These are phyloP conservation scores for Cetradonia linearis DNA, from an alignment of 495 filamentous ascomycete species.

Conservation along the genomic window DNA sequence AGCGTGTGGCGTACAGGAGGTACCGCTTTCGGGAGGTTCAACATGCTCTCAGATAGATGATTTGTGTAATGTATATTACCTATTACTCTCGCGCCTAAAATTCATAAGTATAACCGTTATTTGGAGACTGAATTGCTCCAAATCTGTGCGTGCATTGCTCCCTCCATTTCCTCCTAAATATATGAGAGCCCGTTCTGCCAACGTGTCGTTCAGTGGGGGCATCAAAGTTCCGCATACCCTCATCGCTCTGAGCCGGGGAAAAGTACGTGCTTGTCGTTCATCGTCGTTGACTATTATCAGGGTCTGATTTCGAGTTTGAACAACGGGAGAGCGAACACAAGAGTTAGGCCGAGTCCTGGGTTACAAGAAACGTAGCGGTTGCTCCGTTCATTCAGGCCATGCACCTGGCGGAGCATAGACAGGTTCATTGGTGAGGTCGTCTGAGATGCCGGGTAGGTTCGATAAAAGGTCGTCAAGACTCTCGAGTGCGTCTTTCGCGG, in stretches of 20 bases:
- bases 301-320: too few species aligned
- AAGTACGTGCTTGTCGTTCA: neutral
- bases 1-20: conserved; percentile 4
- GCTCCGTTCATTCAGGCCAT: neutral
- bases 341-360: too few species aligned
- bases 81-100: neutral
- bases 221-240: neutral
- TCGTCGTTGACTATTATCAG: too few species aligned
- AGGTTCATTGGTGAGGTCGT: neutral
- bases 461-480: neutral
- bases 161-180: neutral
- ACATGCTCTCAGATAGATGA: neutral
- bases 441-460: neutral
- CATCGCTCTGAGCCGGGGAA: neutral
- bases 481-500: neutral
- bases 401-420: neutral
- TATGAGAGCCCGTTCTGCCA: neutral
- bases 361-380: too few species aligned
- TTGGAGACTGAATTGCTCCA: neutral
- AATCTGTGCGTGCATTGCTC: neutral
- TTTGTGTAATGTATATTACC: neutral
- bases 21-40: neutral
- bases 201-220: neutral
- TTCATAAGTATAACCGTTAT: too few species aligned
- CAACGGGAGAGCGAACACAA: too few species aligned